These are phyloP conservation scores for Zoysia japonica DNA, from an alignment of 176 grass and related monocot genomes.

Conservation along the genomic window DNA sequence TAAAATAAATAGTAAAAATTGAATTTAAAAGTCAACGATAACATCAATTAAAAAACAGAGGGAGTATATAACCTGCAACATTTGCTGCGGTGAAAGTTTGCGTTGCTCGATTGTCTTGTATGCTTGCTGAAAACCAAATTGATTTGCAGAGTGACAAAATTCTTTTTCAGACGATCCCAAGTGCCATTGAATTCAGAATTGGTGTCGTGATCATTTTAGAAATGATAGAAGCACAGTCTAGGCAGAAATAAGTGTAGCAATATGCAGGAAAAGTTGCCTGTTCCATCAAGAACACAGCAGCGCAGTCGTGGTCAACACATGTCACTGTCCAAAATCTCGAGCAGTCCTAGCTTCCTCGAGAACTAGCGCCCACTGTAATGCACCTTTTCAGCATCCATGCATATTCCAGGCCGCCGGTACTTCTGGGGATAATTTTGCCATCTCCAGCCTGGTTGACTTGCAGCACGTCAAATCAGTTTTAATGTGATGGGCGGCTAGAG, in stretches of 20 bases:
- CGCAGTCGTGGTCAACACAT: conserved; percentile 24
- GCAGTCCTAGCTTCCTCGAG: conserved; percentile 10
- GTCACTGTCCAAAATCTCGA: conserved; percentile 38
- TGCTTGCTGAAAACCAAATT: neutral
- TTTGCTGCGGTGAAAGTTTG: too few relatives aligned
- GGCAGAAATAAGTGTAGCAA: conserved; percentile 18
- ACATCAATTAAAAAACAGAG: too few relatives aligned
- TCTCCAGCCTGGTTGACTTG: conserved; percentile 34
- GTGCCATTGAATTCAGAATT: conserved; percentile 1
- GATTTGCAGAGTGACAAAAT: neutral
- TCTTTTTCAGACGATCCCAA: neutral
- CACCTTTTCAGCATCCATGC: neutral
- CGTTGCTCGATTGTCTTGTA: neutral
- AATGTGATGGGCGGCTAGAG: conserved; percentile 22
- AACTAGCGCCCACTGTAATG: neutral
- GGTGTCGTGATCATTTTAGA: conserved; percentile 33
- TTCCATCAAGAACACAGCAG: conserved; percentile 37
- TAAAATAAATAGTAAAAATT: too few relatives aligned
- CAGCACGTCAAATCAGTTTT: conserved; percentile 40
- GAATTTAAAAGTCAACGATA: too few relatives aligned
- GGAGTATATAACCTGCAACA: too few relatives aligned
- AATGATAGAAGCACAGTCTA: conserved; percentile 35
- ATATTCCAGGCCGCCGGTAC: neutral
- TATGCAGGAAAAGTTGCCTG: conserved; percentile 44
- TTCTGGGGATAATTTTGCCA: conserved; percentile 20